Evolutionary conservation across 352 stramenopile genomes (phyloP).

Genomic region (Pilasporangium apinafurcum): DNA sequence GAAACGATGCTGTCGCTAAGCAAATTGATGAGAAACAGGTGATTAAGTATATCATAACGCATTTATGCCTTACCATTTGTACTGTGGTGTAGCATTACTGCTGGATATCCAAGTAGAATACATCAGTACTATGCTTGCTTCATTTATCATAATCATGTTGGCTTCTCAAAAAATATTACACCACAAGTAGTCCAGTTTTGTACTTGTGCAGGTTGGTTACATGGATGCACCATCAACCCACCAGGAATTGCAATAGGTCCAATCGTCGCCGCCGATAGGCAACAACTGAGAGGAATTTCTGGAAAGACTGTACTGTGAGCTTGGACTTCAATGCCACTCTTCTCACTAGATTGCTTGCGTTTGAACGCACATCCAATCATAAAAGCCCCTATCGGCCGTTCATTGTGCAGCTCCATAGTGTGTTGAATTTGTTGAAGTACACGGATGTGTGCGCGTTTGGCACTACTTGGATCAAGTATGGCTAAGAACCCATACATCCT

Average conservation of each 20-base stretch:
- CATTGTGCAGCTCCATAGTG: conserved; percentile 1
- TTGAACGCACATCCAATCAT: conserved; percentile 20
- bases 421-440: conserved; percentile 7
- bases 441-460: conserved; percentile 9
- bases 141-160: conserved; percentile 5
- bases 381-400: conserved; percentile 22
- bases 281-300: conserved; percentile 17
- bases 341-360: conserved; percentile 15
- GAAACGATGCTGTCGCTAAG: too few relatives aligned
- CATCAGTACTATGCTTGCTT: background rate
- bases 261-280: conserved; percentile 25
- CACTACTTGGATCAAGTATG: conserved; percentile 11
- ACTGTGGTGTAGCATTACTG: too few relatives aligned
- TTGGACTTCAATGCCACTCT: conserved; percentile 13
- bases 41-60: too few relatives aligned
- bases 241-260: conserved; percentile 25
- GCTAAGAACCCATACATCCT: conserved; percentile 31
- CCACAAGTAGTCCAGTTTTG: conserved; percentile 43
- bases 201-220: conserved; percentile 9
- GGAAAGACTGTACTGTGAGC: conserved; percentile 15
- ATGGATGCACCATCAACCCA: conserved; percentile 3
- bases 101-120: background rate
- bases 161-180: conserved; percentile 27
- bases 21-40: too few relatives aligned
- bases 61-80: too few relatives aligned